phyloP scores from a whole-genome alignment of 768 basidiomycete genomes.

The Amanita inopinata region DNA sequence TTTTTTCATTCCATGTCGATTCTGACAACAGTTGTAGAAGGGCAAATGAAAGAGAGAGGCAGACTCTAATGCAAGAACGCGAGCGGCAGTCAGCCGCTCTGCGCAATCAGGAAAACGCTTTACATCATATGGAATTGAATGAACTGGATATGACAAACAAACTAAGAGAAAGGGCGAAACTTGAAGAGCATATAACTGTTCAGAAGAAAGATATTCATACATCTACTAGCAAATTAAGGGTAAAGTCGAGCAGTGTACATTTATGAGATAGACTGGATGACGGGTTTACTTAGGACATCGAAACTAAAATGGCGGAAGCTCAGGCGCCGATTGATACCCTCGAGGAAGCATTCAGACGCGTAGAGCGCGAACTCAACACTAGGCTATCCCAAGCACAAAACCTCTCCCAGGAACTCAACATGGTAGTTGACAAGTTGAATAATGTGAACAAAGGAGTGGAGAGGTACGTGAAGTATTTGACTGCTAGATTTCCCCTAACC shows the following conservation, averaged over 20 bases:
- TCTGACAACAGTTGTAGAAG: conserved; percentile 32
- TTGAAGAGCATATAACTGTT: conserved; percentile 45
- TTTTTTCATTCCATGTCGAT: background rate
- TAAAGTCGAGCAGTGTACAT: conserved; percentile 14
- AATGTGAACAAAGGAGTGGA: conserved; percentile 55
- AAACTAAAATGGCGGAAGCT: conserved; percentile 47
- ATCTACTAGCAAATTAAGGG: conserved; percentile 41
- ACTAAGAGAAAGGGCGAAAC: conserved; percentile 45
- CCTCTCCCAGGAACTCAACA: conserved; percentile 54
- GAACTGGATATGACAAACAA: conserved; percentile 48
- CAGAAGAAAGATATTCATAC: conserved; percentile 49
- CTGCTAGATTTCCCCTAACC: background rate
- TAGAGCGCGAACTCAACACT: conserved; percentile 38
- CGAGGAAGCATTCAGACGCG: conserved; percentile 41
- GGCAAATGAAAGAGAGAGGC: conserved; percentile 54
- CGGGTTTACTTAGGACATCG: conserved; percentile 42
- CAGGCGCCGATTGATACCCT: conserved; percentile 57
- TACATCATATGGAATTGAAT: conserved; percentile 54
- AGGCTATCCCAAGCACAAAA: conserved; percentile 45
- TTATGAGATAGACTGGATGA: background rate
- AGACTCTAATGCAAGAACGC: conserved; percentile 44
- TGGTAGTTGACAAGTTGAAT: conserved; percentile 50
- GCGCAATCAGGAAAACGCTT: conserved; percentile 46
- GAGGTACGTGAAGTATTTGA: conserved; percentile 29
- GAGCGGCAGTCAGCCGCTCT: conserved; percentile 48